phyloP scores from a whole-genome alignment of 148 eudicot genomes.

The Cornus florida region DNA sequence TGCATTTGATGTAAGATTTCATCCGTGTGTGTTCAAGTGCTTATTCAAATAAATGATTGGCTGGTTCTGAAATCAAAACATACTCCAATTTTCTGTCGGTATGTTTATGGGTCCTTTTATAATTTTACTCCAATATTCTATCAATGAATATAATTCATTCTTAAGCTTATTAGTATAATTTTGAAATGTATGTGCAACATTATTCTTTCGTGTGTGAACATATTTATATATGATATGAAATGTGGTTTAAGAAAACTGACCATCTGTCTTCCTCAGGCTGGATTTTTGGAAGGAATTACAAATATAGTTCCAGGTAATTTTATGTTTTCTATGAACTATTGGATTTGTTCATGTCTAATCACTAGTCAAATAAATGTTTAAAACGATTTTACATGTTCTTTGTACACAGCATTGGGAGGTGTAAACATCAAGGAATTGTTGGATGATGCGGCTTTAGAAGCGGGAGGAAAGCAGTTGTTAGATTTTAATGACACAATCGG shows the following conservation, averaged over 20 bases:
- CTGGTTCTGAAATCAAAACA: too few relatives aligned
- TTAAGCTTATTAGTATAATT: background rate
- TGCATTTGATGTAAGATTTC: too few relatives aligned
- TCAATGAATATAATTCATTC: background rate
- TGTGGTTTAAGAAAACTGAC: background rate
- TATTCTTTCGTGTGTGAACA: background rate
- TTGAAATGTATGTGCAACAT: background rate
- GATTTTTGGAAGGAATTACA: conserved; percentile 87
- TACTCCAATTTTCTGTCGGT: too few relatives aligned
- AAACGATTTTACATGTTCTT: background rate
- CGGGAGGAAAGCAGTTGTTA: conserved; percentile 65
- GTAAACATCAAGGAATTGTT: conserved; percentile 78
- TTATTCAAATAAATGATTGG: too few relatives aligned
- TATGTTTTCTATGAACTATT: background rate
- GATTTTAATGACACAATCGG: conserved; percentile 79
- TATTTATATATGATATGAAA: too few relatives aligned
- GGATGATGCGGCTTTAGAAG: conserved; percentile 63
- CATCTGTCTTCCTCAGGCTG: conserved; percentile 55
- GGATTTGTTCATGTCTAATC: background rate
- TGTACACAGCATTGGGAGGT: conserved; percentile 68
- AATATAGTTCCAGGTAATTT: conserved; percentile 81
- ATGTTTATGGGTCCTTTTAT: background rate
- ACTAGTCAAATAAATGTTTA: background rate
- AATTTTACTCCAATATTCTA: background rate
- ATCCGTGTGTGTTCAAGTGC: too few relatives aligned